A percentile compares a stretch with the other conserved stretches of the same genome.
Conservation (phyloP, 306 rosid genomes). For the Fragaria ananassa region DNA sequence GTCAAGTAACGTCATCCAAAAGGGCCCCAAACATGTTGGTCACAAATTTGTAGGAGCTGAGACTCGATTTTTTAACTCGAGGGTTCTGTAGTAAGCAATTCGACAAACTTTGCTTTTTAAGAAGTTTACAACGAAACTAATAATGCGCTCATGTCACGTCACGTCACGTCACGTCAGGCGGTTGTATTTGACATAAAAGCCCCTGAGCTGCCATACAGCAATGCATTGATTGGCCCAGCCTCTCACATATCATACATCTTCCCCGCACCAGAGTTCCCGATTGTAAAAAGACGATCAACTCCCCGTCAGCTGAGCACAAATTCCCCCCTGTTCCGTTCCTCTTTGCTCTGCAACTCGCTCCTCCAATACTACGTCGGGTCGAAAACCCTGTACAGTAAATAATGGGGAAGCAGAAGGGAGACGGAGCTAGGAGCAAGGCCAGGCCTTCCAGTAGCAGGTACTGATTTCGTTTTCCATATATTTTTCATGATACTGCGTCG, state of each 20-base stretch:
- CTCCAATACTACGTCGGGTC: background rate
- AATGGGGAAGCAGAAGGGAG: conserved; percentile 92
- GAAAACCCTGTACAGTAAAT: too few relatives aligned
- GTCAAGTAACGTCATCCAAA: too few relatives aligned
- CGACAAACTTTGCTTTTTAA: too few relatives aligned
- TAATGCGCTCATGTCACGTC: too few relatives aligned
- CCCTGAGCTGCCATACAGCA: background rate
- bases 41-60: too few relatives aligned
- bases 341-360: conserved; percentile 12
- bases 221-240: background rate
- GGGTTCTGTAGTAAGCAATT: too few relatives aligned
- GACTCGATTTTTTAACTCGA: too few relatives aligned
- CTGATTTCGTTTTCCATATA: background rate
- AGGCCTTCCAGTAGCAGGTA: conserved; percentile 96
- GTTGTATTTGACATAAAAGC: background rate
- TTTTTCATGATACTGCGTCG: background rate
- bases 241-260: background rate
- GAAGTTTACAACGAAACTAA: too few relatives aligned
- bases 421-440: conserved; percentile 68
- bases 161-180: background rate
- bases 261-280: background rate
- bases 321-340: background rate
- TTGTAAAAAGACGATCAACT: background rate
- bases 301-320: background rate
- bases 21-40: too few relatives aligned